Conservation (phyloP, 176 grass and related monocot genomes). For the Oryza officinalis region DNA sequence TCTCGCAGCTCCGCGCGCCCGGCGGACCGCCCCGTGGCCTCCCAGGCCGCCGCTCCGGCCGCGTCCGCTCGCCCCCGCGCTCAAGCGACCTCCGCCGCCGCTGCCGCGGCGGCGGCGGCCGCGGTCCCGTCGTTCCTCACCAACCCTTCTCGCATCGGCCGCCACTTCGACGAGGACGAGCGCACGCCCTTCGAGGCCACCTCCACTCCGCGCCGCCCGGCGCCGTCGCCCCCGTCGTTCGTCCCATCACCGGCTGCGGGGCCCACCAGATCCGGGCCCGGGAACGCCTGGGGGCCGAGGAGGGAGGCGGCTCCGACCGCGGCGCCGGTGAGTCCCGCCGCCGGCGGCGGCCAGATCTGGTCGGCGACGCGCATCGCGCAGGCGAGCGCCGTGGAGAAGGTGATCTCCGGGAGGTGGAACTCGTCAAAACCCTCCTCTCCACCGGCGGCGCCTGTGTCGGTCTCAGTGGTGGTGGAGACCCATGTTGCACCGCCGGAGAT, state of each 20-base stretch:
- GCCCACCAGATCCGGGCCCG: slow-evolving; percentile 53
- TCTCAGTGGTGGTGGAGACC: slow-evolving; percentile 41
- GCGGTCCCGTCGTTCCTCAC: slow-evolving; percentile 54
- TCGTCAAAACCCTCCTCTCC: slow-evolving; percentile 56
- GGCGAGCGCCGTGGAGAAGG: slow-evolving; percentile 98
- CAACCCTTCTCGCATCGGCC: slow-evolving; percentile 59
- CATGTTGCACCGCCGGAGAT: slow-evolving; percentile 33
- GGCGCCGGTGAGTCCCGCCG: slow-evolving; percentile 28
- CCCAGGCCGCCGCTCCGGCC: slow-evolving; percentile 25
- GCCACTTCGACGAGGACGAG: slow-evolving; percentile 98
- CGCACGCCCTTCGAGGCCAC: slow-evolving; percentile 84
- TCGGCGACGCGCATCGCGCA: slow-evolving; percentile 77
- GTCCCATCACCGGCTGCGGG: neutral
- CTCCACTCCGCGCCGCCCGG: slow-evolving; percentile 34
- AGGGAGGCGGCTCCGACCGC: slow-evolving; percentile 48
- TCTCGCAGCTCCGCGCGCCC: slow-evolving; percentile 62
- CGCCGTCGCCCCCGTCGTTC: slow-evolving; percentile 30
- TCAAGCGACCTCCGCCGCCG: slow-evolving; percentile 21
- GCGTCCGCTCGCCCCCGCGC: slow-evolving; percentile 50
- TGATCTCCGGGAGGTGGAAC: slow-evolving; percentile 86
- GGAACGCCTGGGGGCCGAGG: slow-evolving; percentile 69
- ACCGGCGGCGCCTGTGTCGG: slow-evolving; percentile 22
- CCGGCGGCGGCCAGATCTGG: slow-evolving; percentile 63
- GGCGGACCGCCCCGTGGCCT: slow-evolving; percentile 46
- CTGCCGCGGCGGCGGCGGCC: slow-evolving; percentile 31